Conservation (phyloP, 2,329 filamentous ascomycete genomes). For the Cladorrhinum sp. region DNA sequence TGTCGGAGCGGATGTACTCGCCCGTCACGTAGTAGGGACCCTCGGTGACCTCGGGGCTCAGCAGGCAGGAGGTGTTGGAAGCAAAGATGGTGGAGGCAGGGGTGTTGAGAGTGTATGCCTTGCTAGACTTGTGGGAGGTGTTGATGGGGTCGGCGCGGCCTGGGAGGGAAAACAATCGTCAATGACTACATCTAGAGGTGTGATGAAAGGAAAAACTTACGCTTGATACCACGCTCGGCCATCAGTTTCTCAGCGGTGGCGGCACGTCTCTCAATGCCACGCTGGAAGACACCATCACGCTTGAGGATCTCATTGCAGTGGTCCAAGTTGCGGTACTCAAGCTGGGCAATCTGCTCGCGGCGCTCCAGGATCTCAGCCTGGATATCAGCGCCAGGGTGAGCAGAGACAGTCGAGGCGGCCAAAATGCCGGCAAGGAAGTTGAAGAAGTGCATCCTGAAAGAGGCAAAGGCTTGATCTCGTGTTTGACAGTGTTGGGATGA, state of each 20-base stretch:
- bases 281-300: constrained; percentile 36
- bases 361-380: constrained; percentile 41
- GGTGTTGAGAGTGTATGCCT: constrained; percentile 34
- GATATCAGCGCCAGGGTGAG: constrained; percentile 43
- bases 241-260: constrained; percentile 33
- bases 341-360: constrained; percentile 34
- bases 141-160: constrained; percentile 34
- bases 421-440: constrained; percentile 18
- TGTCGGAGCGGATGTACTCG: constrained; percentile 43
- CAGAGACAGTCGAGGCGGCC: constrained; percentile 19
- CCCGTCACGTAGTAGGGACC: constrained; percentile 53
- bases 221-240: constrained; percentile 31
- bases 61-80: constrained; percentile 44
- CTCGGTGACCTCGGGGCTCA: constrained; percentile 52
- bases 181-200: too few species aligned
- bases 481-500: not conserved
- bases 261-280: constrained; percentile 38
- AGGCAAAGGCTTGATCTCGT: not conserved
- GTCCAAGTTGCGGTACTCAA: constrained; percentile 33
- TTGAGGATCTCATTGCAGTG: constrained; percentile 40
- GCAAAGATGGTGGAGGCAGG: constrained; percentile 39
- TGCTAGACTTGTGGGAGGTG: constrained; percentile 37
- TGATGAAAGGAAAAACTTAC: not conserved
- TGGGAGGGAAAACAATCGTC: constrained; percentile 18
- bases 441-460: constrained; percentile 6